phyloP scores from a whole-genome alignment of 2,329 filamentous ascomycete genomes.

The Fusarium marasasianum region DNA sequence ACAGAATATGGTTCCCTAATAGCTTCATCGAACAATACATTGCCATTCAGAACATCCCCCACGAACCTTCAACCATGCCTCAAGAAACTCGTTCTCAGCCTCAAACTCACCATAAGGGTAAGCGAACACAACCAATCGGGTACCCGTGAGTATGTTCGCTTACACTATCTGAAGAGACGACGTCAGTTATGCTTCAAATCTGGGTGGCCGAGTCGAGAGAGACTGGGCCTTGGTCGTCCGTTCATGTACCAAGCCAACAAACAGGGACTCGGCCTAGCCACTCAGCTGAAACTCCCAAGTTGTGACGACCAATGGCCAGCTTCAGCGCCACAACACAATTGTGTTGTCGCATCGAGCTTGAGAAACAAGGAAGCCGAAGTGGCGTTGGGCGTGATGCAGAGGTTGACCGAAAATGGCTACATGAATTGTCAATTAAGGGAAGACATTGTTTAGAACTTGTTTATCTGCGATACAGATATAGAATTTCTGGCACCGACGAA shows the following conservation, averaged over 20 bases:
- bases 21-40: too few relatives aligned
- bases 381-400: not conserved
- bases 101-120: not conserved
- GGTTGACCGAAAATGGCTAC: not conserved
- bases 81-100: not conserved
- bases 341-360: not conserved
- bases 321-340: not conserved
- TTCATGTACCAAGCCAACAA: not conserved
- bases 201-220: not conserved
- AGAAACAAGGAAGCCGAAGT: accelerated
- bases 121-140: accelerated
- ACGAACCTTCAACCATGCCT: not conserved
- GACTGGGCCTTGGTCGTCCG: not conserved
- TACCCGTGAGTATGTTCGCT: accelerated
- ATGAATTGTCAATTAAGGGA: not conserved
- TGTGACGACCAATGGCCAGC: not conserved
- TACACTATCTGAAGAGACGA: accelerated
- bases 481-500: accelerated
- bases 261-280: not conserved
- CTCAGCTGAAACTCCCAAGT: not conserved
- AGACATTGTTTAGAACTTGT: not conserved
- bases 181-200: not conserved
- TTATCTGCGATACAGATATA: accelerated
- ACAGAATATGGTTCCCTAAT: too few relatives aligned
- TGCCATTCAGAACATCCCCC: too few relatives aligned